A percentile compares a stretch with the other conserved stretches of the same genome.
Evolutionary conservation across 2,329 filamentous ascomycete species (phyloP).

Genomic region (Tolypocladium sp.): DNA sequence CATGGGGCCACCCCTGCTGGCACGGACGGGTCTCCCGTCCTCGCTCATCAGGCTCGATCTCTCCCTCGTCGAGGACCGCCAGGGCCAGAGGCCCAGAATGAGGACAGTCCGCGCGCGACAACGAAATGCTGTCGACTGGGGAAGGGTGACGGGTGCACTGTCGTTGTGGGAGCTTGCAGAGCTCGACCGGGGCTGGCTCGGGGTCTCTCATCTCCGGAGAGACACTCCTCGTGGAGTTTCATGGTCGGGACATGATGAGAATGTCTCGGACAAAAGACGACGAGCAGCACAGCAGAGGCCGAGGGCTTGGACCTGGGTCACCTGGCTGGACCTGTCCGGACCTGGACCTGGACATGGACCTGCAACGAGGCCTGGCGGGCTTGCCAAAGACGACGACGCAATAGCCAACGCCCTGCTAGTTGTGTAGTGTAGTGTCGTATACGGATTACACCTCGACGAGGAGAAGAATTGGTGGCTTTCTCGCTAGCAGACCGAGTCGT

Average conservation of each 20-base stretch:
- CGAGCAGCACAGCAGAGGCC: background rate
- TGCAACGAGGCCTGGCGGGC: background rate
- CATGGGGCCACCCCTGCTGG: background rate
- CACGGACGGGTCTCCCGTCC: background rate
- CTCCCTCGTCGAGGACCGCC: background rate
- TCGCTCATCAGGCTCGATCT: background rate
- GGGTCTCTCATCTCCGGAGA: slow-evolving; percentile 1
- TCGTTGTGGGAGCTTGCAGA: background rate
- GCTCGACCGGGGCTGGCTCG: background rate
- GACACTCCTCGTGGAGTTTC: slow-evolving; percentile 3
- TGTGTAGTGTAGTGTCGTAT: background rate
- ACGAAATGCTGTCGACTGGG: background rate
- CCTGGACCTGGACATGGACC: background rate
- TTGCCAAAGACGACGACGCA: background rate
- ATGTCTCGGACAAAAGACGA: slow-evolving; percentile 8
- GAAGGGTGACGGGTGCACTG: background rate
- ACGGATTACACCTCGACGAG: background rate
- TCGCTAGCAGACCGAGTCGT: slow-evolving; percentile 1
- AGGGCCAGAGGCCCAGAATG: background rate
- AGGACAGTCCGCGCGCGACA: background rate
- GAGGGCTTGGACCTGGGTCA: background rate
- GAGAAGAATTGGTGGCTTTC: slow-evolving; percentile 1
- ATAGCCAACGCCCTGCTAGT: background rate
- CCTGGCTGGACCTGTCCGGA: background rate
- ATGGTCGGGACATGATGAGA: slow-evolving; percentile 4